Evolutionary conservation across 2,329 filamentous ascomycete genomes (phyloP), one percentile per base, ranked within the genome.

Genomic region (Sclerotinia sclerotiorum): DNA sequence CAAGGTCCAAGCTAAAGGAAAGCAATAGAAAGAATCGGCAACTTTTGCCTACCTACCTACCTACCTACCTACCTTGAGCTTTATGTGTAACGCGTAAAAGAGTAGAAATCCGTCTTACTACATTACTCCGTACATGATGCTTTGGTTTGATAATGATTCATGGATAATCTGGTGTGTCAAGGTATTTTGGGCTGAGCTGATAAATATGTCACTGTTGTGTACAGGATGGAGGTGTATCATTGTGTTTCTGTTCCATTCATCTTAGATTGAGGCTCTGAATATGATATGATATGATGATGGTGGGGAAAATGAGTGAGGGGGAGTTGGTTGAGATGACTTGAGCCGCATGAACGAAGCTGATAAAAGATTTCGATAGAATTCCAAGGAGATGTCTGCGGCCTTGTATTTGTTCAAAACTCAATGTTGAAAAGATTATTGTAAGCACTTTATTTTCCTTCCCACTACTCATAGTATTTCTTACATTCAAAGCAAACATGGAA

Each of bases 91-190:
- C 24, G n/a, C 27, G 17, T 5, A 46, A 1, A 46, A 5, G 56
- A 60, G 56, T 46, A 8, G 42, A 46, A 29, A 29, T 27, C 57
- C 57, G 57, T 60, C 57, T 60, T 46, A 48, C 27, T 60, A 60
- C 27, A n/a, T 60, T 60, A n/a, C n/a, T n/a, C n/a, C n/a, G n/a
- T n/a, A 60, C 27, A n/a, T 60, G 35, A 19, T 42, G 35, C 8
- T 44, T 52, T 2, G 6, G 8, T 19, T 29, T 52, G 13, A 17
- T 3, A 8, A 17, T 17, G 8, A 29, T 52, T 29, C 46, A 29
- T 8, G 51, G 24, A 17, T 29, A 24, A 0, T 29, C 29, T 55
- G 52, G 29, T n/a, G 19, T 35, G 2, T n/a, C 2, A 5, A 60
- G 4, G 39, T 46, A 27, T 21, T 21, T 21, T 32, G 42, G 42